Base-by-base conservation (phyloP, 257 asterid species). In the Solanum neorickii region DNA sequence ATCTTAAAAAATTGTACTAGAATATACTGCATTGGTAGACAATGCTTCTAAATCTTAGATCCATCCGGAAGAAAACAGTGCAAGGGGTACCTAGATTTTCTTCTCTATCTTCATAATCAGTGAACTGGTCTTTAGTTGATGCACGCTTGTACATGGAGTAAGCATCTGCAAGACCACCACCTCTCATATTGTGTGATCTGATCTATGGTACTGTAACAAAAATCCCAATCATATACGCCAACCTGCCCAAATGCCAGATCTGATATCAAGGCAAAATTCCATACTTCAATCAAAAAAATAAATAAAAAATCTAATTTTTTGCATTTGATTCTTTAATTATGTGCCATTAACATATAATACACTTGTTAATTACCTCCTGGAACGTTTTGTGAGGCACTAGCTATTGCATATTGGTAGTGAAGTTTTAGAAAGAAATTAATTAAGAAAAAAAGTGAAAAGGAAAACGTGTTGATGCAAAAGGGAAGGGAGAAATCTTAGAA, bases 121-220 rank as follows among this genome's bases (percentile, higher is more conserved):
- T 18, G 90, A 92, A 89, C 84, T 90, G 90, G 9, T 94, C 98
- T 87, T 89, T 96, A 33, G 94, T 87, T 33, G 93, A 87, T 72
- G 91, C 89, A 87, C 98, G 99, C 90, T 94, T 96, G 91, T 96
- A 90, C 92, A 93, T 90, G 21, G 91, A 91, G 86, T 89, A 90
- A 87, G 87, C 62, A 60, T 94, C 94, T 4, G 86, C 47, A 31
- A 91, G 93, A 78, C 95, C 93, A 84, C 90, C 96, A 47, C 92
- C 88, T 94, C 92, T 95, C 83, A 59, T 75, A 73, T 46, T 29
- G 44, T 12, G 41, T 68, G 87, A 62, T 62, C 70, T 37, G 60
- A 42, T 85, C 49, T 66, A 72, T 15, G 29, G 6, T 73, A 20
- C 84, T 83, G 87, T 72, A 52, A 59, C 87, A 77, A 74, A 83